phyloP scores from a whole-genome alignment of 192 early-diverging fungal genomes.

The Coemansia sp. region DNA sequence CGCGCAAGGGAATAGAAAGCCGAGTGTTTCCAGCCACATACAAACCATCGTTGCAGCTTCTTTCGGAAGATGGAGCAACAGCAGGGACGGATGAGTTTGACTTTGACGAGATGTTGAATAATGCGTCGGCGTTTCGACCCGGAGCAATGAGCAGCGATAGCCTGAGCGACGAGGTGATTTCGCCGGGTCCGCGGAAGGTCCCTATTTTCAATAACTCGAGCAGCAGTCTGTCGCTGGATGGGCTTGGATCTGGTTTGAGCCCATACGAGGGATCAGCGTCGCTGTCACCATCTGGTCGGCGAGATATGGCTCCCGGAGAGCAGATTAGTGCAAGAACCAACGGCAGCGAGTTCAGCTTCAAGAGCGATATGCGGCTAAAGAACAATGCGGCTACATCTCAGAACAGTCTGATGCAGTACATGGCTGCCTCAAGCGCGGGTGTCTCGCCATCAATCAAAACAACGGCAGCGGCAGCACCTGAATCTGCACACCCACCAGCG shows the following conservation, averaged over 20 bases:
- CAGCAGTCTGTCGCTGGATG: conserved; percentile 33
- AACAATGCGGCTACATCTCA: conserved; percentile 24
- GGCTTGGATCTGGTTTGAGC: conserved; percentile 27
- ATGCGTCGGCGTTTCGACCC: conserved; percentile 17
- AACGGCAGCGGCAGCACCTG: not conserved
- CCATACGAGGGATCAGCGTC: conserved; percentile 12
- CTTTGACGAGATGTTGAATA: conserved; percentile 46
- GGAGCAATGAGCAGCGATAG: conserved; percentile 11
- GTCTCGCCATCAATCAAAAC: not conserved
- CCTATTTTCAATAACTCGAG: conserved; percentile 17
- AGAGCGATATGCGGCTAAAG: conserved; percentile 4
- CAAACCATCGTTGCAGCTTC: conserved; percentile 39
- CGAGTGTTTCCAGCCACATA: conserved; percentile 33
- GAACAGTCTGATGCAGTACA: conserved; percentile 28
- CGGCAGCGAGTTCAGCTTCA: conserved; percentile 7
- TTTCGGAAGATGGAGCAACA: conserved; percentile 25
- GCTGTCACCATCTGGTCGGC: conserved; percentile 1
- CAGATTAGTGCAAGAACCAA: conserved; percentile 17
- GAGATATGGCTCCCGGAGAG: conserved; percentile 28
- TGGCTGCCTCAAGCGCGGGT: conserved; percentile 9
- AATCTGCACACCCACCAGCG: not conserved
- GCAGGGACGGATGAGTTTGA: conserved; percentile 45
- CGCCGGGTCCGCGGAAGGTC: conserved; percentile 14
- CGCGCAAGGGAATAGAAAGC: conserved; percentile 26
- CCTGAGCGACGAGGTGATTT: conserved; percentile 3